These are phyloP conservation scores for Diaporthe citrichinensis DNA, from an alignment of 2,329 filamentous ascomycete genomes.

Conservation along the genomic window DNA sequence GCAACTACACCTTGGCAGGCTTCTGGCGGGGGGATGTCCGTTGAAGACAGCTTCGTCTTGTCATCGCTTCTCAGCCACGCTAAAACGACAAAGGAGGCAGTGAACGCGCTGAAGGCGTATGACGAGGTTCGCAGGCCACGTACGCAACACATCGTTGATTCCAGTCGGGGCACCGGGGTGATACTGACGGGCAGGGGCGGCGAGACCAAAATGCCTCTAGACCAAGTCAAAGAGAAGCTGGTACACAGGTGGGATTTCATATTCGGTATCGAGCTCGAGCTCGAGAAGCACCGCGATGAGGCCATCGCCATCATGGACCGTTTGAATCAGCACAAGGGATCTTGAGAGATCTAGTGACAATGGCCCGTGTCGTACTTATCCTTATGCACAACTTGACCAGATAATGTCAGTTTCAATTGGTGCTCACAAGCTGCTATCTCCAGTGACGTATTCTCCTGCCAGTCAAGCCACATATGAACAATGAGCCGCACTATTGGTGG, in stretches of 20 bases:
- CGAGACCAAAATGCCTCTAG: not conserved
- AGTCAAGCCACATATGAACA: no score
- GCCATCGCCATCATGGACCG: not conserved
- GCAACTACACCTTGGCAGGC: slow-evolving; percentile 23
- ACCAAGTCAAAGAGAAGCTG: slow-evolving; percentile 3
- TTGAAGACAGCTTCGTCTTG: slow-evolving; percentile 31
- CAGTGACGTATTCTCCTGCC: no score
- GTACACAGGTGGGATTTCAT: slow-evolving; percentile 4
- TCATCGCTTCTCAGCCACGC: slow-evolving; percentile 22
- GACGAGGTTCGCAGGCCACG: slow-evolving; percentile 29
- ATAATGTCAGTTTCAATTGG: no score
- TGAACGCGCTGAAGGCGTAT: slow-evolving; percentile 6
- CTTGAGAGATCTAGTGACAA: not conserved
- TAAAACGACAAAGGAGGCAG: not conserved
- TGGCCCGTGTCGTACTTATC: no score
- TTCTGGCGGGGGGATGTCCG: slow-evolving; percentile 27
- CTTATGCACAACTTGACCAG: no score
- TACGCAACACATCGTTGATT: slow-evolving; percentile 36
- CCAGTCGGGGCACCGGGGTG: slow-evolving; percentile 22
- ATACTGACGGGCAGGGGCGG: not conserved
- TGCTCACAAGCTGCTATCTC: no score
- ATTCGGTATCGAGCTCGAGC: not conserved
- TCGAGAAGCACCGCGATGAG: slow-evolving; percentile 15
- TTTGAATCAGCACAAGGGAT: not conserved
- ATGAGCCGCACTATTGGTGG: no score